These are phyloP conservation scores for Blastocystis sp. DNA, from an alignment of 352 stramenopile genomes.

Conservation along the genomic window DNA sequence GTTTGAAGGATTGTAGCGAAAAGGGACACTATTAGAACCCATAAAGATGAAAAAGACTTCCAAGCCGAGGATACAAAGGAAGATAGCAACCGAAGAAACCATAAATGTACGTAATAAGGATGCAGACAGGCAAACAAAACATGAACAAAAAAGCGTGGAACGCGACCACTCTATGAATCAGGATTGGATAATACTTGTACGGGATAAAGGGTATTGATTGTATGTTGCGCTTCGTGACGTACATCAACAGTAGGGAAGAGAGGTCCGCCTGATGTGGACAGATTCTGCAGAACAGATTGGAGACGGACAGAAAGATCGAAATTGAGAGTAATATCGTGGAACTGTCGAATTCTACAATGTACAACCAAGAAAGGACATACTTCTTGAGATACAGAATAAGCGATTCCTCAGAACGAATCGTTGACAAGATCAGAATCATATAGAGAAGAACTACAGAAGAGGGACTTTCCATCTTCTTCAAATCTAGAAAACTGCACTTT, in stretches of 20 bases:
- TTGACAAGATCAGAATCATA: slow-evolving; percentile 11
- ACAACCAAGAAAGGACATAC: not conserved
- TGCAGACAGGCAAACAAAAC: slow-evolving; percentile 12
- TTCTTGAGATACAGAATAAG: slow-evolving; percentile 45
- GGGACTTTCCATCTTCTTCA: not conserved
- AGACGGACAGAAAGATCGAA: slow-evolving; percentile 46
- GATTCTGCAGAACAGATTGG: slow-evolving; percentile 27
- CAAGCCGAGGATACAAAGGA: not conserved
- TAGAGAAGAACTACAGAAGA: slow-evolving; percentile 33
- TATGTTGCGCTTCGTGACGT: not conserved
- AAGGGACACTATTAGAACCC: not conserved
- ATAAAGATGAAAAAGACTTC: not conserved
- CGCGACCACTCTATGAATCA: slow-evolving; percentile 15
- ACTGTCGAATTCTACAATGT: not conserved
- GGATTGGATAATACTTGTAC: not conserved
- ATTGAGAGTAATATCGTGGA: slow-evolving; percentile 23
- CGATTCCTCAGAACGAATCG: slow-evolving; percentile 11
- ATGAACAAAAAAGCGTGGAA: slow-evolving; percentile 32
- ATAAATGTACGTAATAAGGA: slow-evolving; percentile 33
- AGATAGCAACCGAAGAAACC: not conserved
- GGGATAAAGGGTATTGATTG: slow-evolving; percentile 16
- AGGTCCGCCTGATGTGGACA: slow-evolving; percentile 28
- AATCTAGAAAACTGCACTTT: slow-evolving; percentile 5
- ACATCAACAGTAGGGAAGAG: slow-evolving; percentile 21
- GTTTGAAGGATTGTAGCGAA: not conserved